A percentile compares a stretch with the other conserved stretches of the same genome.
Conservation (phyloP, 306 rosid genomes). For the Medicago lupulina region DNA sequence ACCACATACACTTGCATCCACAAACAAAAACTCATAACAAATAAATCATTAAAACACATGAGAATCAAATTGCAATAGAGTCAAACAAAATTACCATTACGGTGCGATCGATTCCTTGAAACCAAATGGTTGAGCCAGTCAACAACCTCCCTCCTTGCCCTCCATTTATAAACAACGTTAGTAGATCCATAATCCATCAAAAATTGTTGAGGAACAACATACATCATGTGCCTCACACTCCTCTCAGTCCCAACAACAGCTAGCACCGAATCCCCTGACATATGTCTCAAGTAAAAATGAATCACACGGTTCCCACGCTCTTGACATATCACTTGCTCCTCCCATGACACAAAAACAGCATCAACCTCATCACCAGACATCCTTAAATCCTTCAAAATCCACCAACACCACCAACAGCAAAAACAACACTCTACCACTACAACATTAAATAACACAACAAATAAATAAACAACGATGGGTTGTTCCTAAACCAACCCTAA, state of each 20-base stretch:
- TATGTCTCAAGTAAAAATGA: conserved; percentile 72
- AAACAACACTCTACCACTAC: conserved; percentile 17
- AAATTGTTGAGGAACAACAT: conserved; percentile 68
- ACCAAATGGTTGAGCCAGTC: conserved; percentile 77
- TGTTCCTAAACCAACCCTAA: conserved; percentile 39
- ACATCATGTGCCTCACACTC: conserved; percentile 89
- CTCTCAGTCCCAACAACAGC: conserved; percentile 90
- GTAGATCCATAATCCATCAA: conserved; percentile 55
- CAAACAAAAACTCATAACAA: neutral
- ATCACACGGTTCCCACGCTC: conserved; percentile 82
- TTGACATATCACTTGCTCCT: conserved; percentile 72
- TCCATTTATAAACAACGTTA: conserved; percentile 63
- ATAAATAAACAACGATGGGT: conserved; percentile 6
- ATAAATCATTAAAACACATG: conserved; percentile 15
- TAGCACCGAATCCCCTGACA: conserved; percentile 58
- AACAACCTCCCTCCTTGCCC: conserved; percentile 83
- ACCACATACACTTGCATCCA: conserved; percentile 10
- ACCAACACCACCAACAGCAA: conserved; percentile 23
- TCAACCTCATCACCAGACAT: conserved; percentile 50
- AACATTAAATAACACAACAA: conserved; percentile 43
- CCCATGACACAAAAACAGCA: conserved; percentile 74
- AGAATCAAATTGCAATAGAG: conserved; percentile 38
- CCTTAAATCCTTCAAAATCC: conserved; percentile 20
- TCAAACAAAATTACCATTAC: conserved; percentile 40
- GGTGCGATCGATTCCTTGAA: conserved; percentile 37